Conservation (phyloP, 2,329 filamentous ascomycete genomes). For the Cadophora sp. region DNA sequence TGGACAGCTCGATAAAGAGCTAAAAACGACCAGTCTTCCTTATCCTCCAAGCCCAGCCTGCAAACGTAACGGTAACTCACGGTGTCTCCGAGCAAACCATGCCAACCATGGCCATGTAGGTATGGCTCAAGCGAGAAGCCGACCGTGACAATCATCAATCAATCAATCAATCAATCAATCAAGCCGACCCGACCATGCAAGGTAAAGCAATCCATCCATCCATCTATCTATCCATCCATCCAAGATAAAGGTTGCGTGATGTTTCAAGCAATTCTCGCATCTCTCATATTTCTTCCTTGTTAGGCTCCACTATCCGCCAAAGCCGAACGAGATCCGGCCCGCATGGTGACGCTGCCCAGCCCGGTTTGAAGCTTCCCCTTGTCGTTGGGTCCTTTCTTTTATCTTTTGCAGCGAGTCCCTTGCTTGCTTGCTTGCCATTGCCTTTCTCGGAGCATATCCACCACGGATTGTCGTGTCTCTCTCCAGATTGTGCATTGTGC, state of each 20-base stretch:
- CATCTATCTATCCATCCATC: too few relatives aligned
- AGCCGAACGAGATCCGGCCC: constrained; percentile 5
- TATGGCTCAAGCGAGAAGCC: background rate
- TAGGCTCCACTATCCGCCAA: constrained; percentile 21
- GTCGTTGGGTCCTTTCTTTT: too few relatives aligned
- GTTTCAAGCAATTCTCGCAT: background rate
- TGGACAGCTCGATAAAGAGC: background rate
- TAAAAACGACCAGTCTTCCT: background rate
- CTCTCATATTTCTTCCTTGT: constrained; percentile 18
- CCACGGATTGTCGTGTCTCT: background rate
- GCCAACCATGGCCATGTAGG: too few relatives aligned
- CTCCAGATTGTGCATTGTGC: too few relatives aligned
- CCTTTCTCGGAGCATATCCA: background rate
- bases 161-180: background rate
- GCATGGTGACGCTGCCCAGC: constrained; percentile 8
- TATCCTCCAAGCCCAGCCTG: background rate
- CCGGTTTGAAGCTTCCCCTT: background rate
- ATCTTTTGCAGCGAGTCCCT: background rate
- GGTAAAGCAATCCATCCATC: background rate
- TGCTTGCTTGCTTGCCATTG: background rate
- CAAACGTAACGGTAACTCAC: background rate
- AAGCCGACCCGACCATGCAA: background rate
- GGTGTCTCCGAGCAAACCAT: constrained; percentile 4
- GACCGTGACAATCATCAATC: background rate
- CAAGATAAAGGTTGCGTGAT: constrained; percentile 22